Evolutionary conservation across 345 rosid genomes (phyloP), one percentile per base, ranked within the genome.

Genomic region (Hirschfeldia incana): DNA sequence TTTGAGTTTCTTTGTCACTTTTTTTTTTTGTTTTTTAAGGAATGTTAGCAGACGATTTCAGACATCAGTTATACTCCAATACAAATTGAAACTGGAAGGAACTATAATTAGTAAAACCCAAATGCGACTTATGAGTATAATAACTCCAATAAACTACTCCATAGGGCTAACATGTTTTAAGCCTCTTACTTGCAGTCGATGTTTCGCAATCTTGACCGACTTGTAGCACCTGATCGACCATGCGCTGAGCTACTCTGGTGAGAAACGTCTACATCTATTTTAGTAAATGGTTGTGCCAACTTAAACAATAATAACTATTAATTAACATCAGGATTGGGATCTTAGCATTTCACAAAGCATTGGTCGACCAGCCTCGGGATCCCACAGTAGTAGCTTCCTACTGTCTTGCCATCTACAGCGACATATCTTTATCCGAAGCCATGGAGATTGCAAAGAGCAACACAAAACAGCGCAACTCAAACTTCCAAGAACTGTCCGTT

Each of bases 151-250:
- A 26, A 15, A 32, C 29, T 21, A 34, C 32, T 57, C 60, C 51
- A 65, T 57, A 55, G 6, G 51, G 28, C 67, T 72, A 72, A 72
- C 61, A 0, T 36, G 9, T 16, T n/a, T 65, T 30, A 66, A 60
- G 4, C 2, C 32, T 5, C 29, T 69, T 66, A 44, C 32, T 61
- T 83, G 81, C 84, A 88, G 91, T 80, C 83, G 0, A 81, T 86
- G 49, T 85, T 88, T 83, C 82, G 78, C 46, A 85, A 81, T 84
- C 78, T 88, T 76, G 91, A 88, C 74, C 83, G 80, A 61, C 88
- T 85, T 68, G 80, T 91, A 65, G 96, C 92, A 65, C 93, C 96
- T 70, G 88, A 91, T 80, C 85, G 87, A 42, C 93, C 96, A 75
- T 91, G 93, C 66, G 83, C 86, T 53, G 82, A 85, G 81, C 85